Evolutionary conservation across 805 yeast species (phyloP), one percentile per base, ranked within the genome.

Genomic region (Candida taoyuanica): DNA sequence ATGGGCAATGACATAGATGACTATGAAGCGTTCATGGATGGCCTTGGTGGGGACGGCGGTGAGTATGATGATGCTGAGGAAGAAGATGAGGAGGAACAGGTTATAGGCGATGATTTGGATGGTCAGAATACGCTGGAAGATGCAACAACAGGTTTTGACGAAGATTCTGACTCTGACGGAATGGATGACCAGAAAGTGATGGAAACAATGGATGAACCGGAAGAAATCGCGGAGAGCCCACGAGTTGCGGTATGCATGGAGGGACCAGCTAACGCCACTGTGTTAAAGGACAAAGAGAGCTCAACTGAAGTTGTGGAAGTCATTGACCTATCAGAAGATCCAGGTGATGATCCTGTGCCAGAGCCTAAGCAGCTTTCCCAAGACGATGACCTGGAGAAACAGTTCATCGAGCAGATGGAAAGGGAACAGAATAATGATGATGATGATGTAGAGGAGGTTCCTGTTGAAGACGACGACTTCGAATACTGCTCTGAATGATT

Each of bases 401-500:
- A 43, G 16, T 33, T 40, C 31, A 37, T 43, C 2, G 44, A 31
- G 15, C 50, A 47, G 21, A 17, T 47, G 20, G 34, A 27, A 15
- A 37, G 28, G 16, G 53, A 50, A 31, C 24, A 34, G 7, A 14
- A 14, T 20, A 20, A 26, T 28, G 13, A 40, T 21, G 53, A 43
- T 17, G 51, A 42, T 16, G 65, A 62, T 9, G n/a, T n/a, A n/a
- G n/a, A n/a, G n/a, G n/a, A n/a, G n/a, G n/a, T n/a, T n/a, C n/a
- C n/a, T n/a, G n/a, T n/a, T n/a, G n/a, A n/a, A n/a, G 73, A 64
- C 17, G 72, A 64, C 49, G 77, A 71, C 0, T 58, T 57, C 29
- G 62, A 56, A 17, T 58, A 52, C 47, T 76, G 71, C 5, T 56
- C 61, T 6, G 60, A 55, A 13, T 58, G 29, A 47, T 26, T 28